phyloP scores from a whole-genome alignment of 176 grass and related monocot species.

The barley (Hordeum vulgare) region MorexV3_pseudomolecules_assembly NC_058521.1:584163232-584163731 shows the following conservation, averaged over 20 bases:
- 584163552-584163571: constrained; percentile 94
- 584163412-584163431: constrained; percentile 30
- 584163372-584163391: constrained; percentile 15
- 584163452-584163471: constrained; percentile 19
- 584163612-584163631: constrained; percentile 79
- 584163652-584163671: constrained; percentile 79
- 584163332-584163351: not conserved
- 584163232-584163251: constrained; percentile 57
- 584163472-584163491: constrained; percentile 31
- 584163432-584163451: constrained; percentile 31
- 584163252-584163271: constrained; percentile 94
- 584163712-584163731: constrained; percentile 21
- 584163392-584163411: constrained; percentile 31
- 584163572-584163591: constrained; percentile 86
- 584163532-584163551: constrained; percentile 28
- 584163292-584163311: constrained; percentile 52
- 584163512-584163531: constrained; percentile 6
- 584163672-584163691: constrained; percentile 78
- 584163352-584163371: constrained; percentile 12
- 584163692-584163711: constrained; percentile 42
- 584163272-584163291: constrained; percentile 90
- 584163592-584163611: constrained; percentile 70
- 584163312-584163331: constrained; percentile 43
- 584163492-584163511: constrained; percentile 18
- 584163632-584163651: constrained; percentile 59